Percentiles rank a stretch among this genome's conserved stretches.
These are phyloP conservation scores for Microcos paniculata DNA, from an alignment of 345 rosid genomes.

Conservation along the genomic window DNA sequence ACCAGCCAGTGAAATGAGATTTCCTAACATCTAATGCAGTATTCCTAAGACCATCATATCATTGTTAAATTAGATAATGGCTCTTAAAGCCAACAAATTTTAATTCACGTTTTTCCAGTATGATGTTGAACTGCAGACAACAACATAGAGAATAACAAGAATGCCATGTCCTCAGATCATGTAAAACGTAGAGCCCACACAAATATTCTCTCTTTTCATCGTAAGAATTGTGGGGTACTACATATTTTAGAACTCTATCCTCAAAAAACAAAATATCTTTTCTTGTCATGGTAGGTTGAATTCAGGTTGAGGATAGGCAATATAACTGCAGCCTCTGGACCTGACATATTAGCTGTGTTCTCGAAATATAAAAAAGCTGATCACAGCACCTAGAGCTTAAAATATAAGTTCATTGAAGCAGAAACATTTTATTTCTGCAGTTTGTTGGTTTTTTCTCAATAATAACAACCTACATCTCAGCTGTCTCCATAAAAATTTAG, in stretches of 20 bases:
- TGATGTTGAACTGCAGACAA: neutral
- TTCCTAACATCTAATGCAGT: neutral
- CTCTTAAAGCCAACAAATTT: neutral
- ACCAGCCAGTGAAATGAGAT: conserved; percentile 1
- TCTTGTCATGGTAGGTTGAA: neutral
- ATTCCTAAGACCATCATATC: neutral
- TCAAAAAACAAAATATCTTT: neutral
- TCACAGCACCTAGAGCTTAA: neutral
- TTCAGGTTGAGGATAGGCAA: neutral
- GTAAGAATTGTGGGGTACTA: neutral
- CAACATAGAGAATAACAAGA: neutral
- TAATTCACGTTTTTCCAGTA: neutral
- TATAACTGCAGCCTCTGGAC: neutral
- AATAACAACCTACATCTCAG: neutral
- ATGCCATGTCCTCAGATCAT: neutral
- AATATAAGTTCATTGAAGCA: neutral
- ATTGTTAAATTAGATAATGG: neutral
- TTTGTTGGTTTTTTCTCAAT: neutral
- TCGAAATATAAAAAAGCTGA: neutral
- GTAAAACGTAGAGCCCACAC: neutral
- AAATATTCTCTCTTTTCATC: neutral
- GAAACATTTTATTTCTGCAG: neutral
- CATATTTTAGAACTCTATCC: neutral
- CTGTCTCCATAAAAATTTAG: neutral
- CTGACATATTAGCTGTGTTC: neutral